Evolutionary conservation across 1,284 basidiomycete species (phyloP), one percentile per base, ranked within the genome.

Genomic region (Ustilago trichophora): DNA sequence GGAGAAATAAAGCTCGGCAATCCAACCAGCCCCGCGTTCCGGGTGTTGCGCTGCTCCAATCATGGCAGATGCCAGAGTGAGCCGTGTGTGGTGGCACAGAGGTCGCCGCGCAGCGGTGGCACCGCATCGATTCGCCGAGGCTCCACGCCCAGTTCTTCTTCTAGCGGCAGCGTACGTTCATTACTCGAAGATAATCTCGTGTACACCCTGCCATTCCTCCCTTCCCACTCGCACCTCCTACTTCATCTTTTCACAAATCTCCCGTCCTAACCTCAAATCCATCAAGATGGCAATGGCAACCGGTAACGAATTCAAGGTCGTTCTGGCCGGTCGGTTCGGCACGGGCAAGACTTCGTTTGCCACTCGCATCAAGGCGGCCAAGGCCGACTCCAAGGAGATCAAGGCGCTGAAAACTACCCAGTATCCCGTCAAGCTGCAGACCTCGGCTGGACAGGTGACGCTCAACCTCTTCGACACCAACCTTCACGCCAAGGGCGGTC

Each of bases 351-450:
- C 66, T 9, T 34, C 59, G 16, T 69, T 69, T 44, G 66, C 66
- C 52, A 69, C 66, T 18, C 66, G 66, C 24, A 40, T 69, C 51
- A 63, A 49, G 48, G 55, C 59, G 51, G 66, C 66, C 37, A 59
- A 51, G 43, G 33, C 59, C 8, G 41, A 55, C 36, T 32, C 32
- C 24, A 69, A 64, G 59, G 51, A 63, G 66, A 64, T 64, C 66
- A 69, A 69, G 49, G 66, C 66, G 16, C 56, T 69, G 42, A 63
- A 59, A 51, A 64, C 66, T 19, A 69, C 66, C 6, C 42, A 70
- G 42, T 70, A 64, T 27, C 51, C 51, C 13, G 52, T 70, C 29
- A 47, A 40, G 35, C 66, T 70, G 12, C 53, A 70, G 35, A 70
- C 66, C 7, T 60, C 60, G 25, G 60, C 66, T 15, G 66, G 66